Base-by-base conservation (phyloP, 1,139 yeast genomes). In the Suhomyces kunorum region DNA sequence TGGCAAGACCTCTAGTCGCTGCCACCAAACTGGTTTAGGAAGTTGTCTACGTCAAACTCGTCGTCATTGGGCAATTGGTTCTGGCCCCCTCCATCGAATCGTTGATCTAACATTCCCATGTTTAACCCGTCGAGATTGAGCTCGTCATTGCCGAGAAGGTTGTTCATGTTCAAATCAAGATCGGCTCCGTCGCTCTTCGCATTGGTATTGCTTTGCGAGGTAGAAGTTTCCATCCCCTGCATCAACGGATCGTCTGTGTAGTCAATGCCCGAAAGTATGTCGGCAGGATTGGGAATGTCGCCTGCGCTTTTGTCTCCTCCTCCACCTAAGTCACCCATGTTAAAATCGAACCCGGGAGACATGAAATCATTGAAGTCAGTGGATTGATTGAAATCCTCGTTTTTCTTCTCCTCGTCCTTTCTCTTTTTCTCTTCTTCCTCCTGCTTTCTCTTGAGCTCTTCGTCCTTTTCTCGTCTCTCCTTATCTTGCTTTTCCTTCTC, bases 11-110 rank as follows among this genome's bases (percentile, higher is more conserved):
- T 27, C 16, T 23, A 45, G 25, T 43, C 48, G 13, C 38, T 38
- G 4, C 45, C 68, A 6, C 75, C 75, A 53, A 71, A 71, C 49
- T 72, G 77, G 48, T 70, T 71, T 48, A 72, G 62, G 49, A 72
- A 72, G 47, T 63, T 70, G 44, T 72, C 78, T 30, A 72, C 77
- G 47, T 72, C 77, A 51, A 72, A 72, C 46, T 71, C 77, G 32
- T 63, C 68, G 28, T 53, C 63, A 24, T 63, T 66, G 16, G 59
- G 64, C 22, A 49, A 43, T 14, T 48, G 58, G 24, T 50, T 56
- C 13, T 40, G 42, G 26, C 45, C 52, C n/a, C 40, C 48, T 11
- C 52, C 48, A 27, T 61, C 66, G 27, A 51, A 55, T 4, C 64
- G 68, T 36, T 61, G 69, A 40, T 71, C 76, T 27, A 71, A 53